These are phyloP conservation scores for Haplosporangium sp. DNA, from an alignment of 371 early-diverging fungal species.

Conservation along the genomic window DNA sequence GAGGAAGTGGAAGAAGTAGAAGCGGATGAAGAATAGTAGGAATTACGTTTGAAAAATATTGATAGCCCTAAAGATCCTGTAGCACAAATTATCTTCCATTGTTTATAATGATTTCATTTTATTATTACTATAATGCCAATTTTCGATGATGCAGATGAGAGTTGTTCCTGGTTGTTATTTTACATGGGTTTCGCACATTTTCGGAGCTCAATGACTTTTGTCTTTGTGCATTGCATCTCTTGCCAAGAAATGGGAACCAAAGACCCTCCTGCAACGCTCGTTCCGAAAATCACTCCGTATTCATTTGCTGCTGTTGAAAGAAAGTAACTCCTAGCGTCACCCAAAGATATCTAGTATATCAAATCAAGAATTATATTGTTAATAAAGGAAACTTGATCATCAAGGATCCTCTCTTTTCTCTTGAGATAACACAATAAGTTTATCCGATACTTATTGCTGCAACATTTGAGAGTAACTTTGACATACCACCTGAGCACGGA, in stretches of 20 bases:
- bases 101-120: not conserved
- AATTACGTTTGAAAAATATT: not conserved
- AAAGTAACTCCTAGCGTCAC: conserved; percentile 91
- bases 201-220: conserved; percentile 84
- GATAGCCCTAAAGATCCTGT: not conserved
- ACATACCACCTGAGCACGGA: conserved; percentile 80
- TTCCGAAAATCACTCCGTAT: conserved; percentile 94
- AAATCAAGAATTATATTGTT: not conserved
- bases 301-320: conserved; percentile 95
- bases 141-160: not conserved
- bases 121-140: not conserved
- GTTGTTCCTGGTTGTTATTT: conserved; percentile 3
- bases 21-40: conserved; percentile 10
- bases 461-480: not conserved
- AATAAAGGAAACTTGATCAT: too few species aligned
- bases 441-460: too few species aligned
- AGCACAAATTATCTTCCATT: not conserved
- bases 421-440: too few species aligned
- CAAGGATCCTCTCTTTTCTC: too few species aligned
- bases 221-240: conserved; percentile 96
- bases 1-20: conserved; percentile 25
- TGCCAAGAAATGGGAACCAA: conserved; percentile 98
- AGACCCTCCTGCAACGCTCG: conserved; percentile 87
- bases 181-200: conserved; percentile 94
- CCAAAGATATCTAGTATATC: conserved; percentile 78